Evolutionary conservation across 345 rosid species (phyloP).

Genomic region (Eucalyptus fibrosa): DNA sequence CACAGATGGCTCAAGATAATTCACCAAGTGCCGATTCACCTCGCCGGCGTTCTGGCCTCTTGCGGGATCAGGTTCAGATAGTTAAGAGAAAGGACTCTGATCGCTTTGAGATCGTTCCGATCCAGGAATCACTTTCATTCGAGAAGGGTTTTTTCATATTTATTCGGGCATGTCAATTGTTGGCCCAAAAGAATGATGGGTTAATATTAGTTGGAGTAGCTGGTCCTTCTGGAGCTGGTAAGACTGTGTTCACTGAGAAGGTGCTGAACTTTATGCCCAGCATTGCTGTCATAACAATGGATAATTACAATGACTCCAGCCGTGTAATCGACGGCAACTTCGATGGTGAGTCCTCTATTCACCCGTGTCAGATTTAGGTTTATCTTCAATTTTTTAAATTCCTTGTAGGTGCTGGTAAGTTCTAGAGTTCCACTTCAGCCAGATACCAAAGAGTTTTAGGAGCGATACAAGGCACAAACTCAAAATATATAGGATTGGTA

Average conservation of each 20-base stretch:
- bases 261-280: conserved; percentile 89
- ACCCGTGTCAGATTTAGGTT: neutral
- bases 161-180: conserved; percentile 84
- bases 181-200: conserved; percentile 92
- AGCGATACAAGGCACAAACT: neutral
- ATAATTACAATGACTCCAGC: conserved; percentile 81
- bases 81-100: conserved; percentile 64
- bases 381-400: neutral
- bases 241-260: conserved; percentile 92
- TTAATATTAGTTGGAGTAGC: conserved; percentile 86
- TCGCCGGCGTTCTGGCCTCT: conserved; percentile 64
- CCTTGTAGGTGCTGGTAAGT: neutral
- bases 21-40: conserved; percentile 52
- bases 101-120: conserved; percentile 73
- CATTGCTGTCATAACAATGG: conserved; percentile 87
- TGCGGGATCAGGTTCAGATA: conserved; percentile 80
- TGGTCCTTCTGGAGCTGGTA: conserved; percentile 99
- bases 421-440: neutral
- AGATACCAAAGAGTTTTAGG: neutral
- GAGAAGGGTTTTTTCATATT: conserved; percentile 86
- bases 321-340: conserved; percentile 91
- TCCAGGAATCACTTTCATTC: conserved; percentile 64
- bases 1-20: conserved; percentile 49
- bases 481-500: neutral
- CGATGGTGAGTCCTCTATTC: conserved; percentile 46